These are phyloP conservation scores for Penicillium coprophilum DNA, from an alignment of 495 filamentous ascomycete species.

Conservation along the genomic window DNA sequence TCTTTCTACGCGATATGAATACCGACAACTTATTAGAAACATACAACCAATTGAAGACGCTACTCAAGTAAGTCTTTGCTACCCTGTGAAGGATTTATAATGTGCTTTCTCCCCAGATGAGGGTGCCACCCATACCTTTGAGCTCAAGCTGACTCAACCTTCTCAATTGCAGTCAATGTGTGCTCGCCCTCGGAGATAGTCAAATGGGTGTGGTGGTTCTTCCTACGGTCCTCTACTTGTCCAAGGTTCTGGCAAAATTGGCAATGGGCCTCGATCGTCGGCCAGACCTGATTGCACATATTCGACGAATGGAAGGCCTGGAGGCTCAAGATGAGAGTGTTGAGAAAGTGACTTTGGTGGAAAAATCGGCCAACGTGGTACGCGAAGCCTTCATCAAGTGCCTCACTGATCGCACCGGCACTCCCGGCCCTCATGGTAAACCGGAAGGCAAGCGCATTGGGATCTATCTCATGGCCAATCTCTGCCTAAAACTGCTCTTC, in stretches of 20 bases:
- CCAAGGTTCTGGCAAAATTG: constrained; percentile 69
- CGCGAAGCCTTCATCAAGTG: constrained; percentile 90
- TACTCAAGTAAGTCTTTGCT: constrained; percentile 62
- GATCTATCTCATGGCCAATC: constrained; percentile 87
- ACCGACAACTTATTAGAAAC: constrained; percentile 71
- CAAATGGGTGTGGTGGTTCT: constrained; percentile 77
- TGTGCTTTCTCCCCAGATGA: not conserved
- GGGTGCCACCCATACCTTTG: not conserved
- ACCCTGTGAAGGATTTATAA: not conserved
- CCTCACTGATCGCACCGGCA: constrained; percentile 73
- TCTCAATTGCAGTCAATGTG: constrained; percentile 55
- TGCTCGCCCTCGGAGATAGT: constrained; percentile 75
- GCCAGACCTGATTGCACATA: constrained; percentile 64
- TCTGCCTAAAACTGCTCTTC: constrained; percentile 86
- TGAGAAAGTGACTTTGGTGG: constrained; percentile 73
- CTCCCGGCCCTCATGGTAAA: constrained; percentile 49
- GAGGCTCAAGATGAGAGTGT: constrained; percentile 51
- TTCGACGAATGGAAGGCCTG: constrained; percentile 52
- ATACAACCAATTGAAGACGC: constrained; percentile 67
- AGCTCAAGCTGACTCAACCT: constrained; percentile 6
- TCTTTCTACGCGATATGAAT: constrained; percentile 75
- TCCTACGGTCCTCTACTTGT: constrained; percentile 73
- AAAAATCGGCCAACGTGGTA: constrained; percentile 80
- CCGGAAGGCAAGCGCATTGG: constrained; percentile 82
- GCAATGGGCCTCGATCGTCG: constrained; percentile 77